Evolutionary conservation across 352 stramenopile genomes (phyloP).

Genomic region (Phytopythium oedochilum): DNA sequence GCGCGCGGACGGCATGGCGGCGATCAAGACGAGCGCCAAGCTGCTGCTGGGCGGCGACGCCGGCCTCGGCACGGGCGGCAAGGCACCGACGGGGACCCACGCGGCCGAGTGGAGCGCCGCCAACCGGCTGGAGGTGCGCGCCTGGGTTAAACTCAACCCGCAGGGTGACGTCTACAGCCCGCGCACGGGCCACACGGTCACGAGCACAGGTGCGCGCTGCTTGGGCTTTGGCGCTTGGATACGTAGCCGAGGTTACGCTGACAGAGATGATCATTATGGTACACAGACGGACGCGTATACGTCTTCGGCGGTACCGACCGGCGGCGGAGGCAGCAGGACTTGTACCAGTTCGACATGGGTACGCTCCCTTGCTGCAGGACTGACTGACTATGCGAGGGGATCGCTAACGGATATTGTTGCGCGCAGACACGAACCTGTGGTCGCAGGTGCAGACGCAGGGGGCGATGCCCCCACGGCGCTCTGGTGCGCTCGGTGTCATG

Average conservation of each 20-base stretch:
- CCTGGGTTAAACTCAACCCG: slow-evolving; percentile 70
- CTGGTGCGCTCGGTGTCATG: slow-evolving; percentile 73
- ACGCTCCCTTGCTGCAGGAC: too few species aligned
- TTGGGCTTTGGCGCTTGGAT: neutral
- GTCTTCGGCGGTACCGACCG: slow-evolving; percentile 86
- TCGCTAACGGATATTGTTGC: neutral
- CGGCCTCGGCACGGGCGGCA: neutral
- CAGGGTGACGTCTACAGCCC: slow-evolving; percentile 80
- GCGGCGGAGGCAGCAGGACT: slow-evolving; percentile 72
- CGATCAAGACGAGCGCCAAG: neutral
- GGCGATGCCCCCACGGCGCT: slow-evolving; percentile 58
- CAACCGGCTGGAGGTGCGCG: slow-evolving; percentile 56
- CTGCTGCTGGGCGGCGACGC: neutral
- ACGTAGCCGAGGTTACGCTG: too few species aligned
- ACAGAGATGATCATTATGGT: too few species aligned
- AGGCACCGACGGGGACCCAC: neutral
- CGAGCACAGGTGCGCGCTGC: slow-evolving; percentile 52
- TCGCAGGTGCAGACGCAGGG: slow-evolving; percentile 68
- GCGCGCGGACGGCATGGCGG: neutral
- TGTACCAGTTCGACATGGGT: slow-evolving; percentile 84
- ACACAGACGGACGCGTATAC: slow-evolving; percentile 60
- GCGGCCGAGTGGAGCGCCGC: slow-evolving; percentile 5
- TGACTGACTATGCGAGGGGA: too few species aligned
- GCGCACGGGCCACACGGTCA: slow-evolving; percentile 82
- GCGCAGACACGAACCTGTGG: slow-evolving; percentile 48